These are phyloP conservation scores for Amylostereum chailletii DNA, from an alignment of 1,284 basidiomycete genomes.

Conservation along the genomic window DNA sequence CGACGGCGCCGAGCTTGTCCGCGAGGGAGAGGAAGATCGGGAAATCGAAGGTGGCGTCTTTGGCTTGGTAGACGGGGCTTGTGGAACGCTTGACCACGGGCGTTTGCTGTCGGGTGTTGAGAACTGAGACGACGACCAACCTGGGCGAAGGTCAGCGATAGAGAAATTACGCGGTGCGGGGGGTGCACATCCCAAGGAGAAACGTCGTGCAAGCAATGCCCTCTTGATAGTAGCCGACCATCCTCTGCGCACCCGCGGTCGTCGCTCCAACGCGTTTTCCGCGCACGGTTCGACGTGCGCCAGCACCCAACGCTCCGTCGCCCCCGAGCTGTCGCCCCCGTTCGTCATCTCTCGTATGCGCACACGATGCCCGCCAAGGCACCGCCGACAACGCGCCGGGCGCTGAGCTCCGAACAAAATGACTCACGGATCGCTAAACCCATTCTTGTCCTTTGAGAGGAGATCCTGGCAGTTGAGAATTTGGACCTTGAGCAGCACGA, in stretches of 20 bases:
- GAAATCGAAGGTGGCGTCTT: constrained; percentile 82
- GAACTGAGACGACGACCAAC: constrained; percentile 65
- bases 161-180: constrained; percentile 3
- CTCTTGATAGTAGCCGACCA: not conserved
- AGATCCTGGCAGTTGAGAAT: constrained; percentile 56
- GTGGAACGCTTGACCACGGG: constrained; percentile 73
- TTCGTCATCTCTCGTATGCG: too few species aligned
- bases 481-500: constrained; percentile 59
- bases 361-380: too few species aligned
- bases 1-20: constrained; percentile 68
- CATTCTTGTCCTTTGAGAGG: constrained; percentile 53
- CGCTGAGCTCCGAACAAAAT: too few species aligned
- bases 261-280: too few species aligned
- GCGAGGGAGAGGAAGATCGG: constrained; percentile 72
- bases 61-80: constrained; percentile 66
- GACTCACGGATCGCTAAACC: constrained; percentile 68
- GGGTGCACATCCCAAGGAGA: not conserved
- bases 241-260: too few species aligned
- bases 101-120: constrained; percentile 63
- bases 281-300: too few species aligned
- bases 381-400: too few species aligned
- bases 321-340: too few species aligned
- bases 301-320: too few species aligned
- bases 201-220: not conserved
- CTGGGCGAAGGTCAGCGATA: constrained; percentile 26